A percentile compares a stretch with the other conserved stretches of the same genome.
Evolutionary conservation across 2,329 filamentous ascomycete species (phyloP).

Genomic region (Podosphaera aphanis): DNA sequence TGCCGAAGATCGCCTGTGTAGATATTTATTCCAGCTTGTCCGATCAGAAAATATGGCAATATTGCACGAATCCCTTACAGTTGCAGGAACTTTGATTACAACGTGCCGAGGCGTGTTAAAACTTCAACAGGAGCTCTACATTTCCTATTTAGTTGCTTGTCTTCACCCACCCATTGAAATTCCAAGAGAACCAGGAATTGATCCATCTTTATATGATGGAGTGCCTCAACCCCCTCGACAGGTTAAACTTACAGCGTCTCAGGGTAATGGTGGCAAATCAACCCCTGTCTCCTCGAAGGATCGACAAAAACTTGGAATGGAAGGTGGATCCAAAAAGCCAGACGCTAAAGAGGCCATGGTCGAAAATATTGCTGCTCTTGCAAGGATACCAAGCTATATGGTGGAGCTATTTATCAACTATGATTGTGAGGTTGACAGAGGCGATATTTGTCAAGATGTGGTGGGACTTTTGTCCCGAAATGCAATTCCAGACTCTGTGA

Average conservation of each 20-base stretch:
- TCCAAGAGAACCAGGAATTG: slow-evolving; percentile 69
- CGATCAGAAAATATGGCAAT: slow-evolving; percentile 92
- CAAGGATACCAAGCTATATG: slow-evolving; percentile 85
- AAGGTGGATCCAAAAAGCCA: slow-evolving; percentile 75
- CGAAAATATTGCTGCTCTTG: slow-evolving; percentile 76
- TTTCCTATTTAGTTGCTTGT: slow-evolving; percentile 85
- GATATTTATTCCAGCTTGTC: slow-evolving; percentile 86
- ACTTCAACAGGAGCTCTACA: slow-evolving; percentile 83
- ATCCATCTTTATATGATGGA: slow-evolving; percentile 74
- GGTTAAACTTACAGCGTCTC: slow-evolving; percentile 54
- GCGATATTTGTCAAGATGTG: slow-evolving; percentile 87
- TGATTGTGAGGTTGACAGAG: slow-evolving; percentile 79
- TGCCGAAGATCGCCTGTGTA: slow-evolving; percentile 80
- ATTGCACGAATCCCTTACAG: slow-evolving; percentile 73
- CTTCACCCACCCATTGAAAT: slow-evolving; percentile 88
- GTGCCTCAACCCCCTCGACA: slow-evolving; percentile 80
- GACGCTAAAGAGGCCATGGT: slow-evolving; percentile 97
- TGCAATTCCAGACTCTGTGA: slow-evolving; percentile 87
- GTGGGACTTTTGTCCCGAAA: slow-evolving; percentile 80
- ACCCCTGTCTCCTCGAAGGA: slow-evolving; percentile 86
- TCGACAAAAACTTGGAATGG: slow-evolving; percentile 72
- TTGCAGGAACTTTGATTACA: slow-evolving; percentile 71
- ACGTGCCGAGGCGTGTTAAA: slow-evolving; percentile 82
- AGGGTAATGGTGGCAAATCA: slow-evolving; percentile 53
- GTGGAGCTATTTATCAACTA: slow-evolving; percentile 94